A percentile compares a stretch with the other conserved stretches of the same genome.
These are phyloP conservation scores for Zychaea mexicana DNA, from an alignment of 371 early-diverging fungal genomes.

Conservation along the genomic window DNA sequence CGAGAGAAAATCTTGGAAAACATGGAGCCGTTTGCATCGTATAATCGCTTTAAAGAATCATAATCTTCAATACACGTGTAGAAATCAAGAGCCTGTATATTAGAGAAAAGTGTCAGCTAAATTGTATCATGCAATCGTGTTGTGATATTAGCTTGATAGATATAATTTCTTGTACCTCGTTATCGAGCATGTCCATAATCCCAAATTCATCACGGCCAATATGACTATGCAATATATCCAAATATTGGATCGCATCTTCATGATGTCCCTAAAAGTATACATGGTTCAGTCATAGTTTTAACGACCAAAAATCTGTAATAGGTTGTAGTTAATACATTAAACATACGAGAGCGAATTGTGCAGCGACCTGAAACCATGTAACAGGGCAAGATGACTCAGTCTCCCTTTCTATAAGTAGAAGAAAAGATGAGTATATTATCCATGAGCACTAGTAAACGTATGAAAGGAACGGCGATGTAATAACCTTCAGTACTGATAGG, in stretches of 20 bases:
- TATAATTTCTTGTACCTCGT: constrained; percentile 15
- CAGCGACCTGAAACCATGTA: constrained; percentile 41
- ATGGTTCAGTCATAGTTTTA: background rate
- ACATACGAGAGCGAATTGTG: constrained; percentile 36
- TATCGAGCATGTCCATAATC: constrained; percentile 34
- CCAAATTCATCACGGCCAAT: constrained; percentile 23
- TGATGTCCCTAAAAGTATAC: constrained; percentile 25
- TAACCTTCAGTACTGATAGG: constrained; percentile 17
- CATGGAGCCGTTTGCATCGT: constrained; percentile 13
- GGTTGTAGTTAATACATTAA: background rate
- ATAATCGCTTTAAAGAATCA: constrained; percentile 12
- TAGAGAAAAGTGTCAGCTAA: background rate
- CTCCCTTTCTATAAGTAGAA: background rate
- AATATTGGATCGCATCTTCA: constrained; percentile 33
- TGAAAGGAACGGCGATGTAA: background rate
- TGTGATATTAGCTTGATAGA: too few species aligned
- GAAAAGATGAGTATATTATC: too few species aligned
- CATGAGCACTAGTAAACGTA: background rate
- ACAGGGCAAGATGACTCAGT: background rate
- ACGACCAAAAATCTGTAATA: background rate
- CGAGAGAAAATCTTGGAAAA: constrained; percentile 21
- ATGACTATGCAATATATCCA: constrained; percentile 12
- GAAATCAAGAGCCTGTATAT: constrained; percentile 21
- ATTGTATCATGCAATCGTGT: too few species aligned
- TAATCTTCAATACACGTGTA: constrained; percentile 41